Base-by-base conservation (phyloP, 2,329 filamentous ascomycete genomes). In the Ascomycota sp. region DNA sequence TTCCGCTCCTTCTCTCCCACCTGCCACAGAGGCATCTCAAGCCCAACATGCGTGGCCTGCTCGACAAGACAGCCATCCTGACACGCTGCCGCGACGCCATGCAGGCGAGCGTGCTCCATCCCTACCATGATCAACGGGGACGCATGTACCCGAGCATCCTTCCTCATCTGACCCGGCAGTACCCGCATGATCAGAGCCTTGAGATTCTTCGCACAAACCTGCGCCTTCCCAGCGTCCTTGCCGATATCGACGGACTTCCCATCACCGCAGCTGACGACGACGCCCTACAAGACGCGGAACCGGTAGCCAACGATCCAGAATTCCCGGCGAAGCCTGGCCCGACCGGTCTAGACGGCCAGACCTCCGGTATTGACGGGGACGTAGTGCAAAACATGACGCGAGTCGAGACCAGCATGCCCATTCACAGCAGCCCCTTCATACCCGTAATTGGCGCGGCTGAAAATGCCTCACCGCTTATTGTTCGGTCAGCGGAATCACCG, bases 11-110 rank as follows among this genome's bases (percentile, higher is more conserved):
- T 1, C 58, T 91, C 13, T 62, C 63, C 12, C 59, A 61, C 33
- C 51, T 89, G 3, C 71, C 75, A 2, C 68, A 76, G 32, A 59
- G 69, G 29, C 61, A 70, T 44, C 53, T 92, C 23, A 66, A 76
- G n/a, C 68, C 75, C 7, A 68, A 76, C 2, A 46, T 81, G 13
- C 74, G 86, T 30, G 67, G 73, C 8, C 69, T 81, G 29, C 61
- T 93, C 36, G 82, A 94, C 44, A 76, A 79, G 38, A 80, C 79
- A 3, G 77, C 81, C 13, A 75, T 93, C 32, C 55, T 93, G 15
- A 66, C 62, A 5, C 61, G 64, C 34, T 63, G 75, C 47, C 73
- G 71, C 44, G 60, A 73, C 21, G 75, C 78, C 25, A 79, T 94
- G 65, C 45, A 89, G 8, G 71, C 82, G 5, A 86, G 81, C 47